These are phyloP conservation scores for Lathyrus sativus DNA, from an alignment of 306 rosid species.

Conservation along the genomic window DNA sequence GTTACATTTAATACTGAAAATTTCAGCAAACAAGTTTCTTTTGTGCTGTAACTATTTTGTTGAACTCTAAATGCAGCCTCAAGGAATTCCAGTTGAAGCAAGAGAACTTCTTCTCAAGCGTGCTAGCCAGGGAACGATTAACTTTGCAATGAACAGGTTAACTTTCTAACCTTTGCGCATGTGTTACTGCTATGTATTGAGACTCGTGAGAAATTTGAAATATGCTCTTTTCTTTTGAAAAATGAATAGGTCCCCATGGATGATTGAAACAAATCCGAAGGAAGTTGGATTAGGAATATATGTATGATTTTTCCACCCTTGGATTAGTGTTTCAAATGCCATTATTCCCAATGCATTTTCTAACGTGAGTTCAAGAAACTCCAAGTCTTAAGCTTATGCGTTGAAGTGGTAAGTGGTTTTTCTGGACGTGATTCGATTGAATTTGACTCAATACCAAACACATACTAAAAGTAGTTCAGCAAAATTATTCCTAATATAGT, in stretches of 20 bases:
- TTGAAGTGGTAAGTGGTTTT: too few relatives aligned
- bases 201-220: conserved; percentile 11
- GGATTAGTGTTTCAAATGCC: too few relatives aligned
- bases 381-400: too few relatives aligned
- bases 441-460: too few relatives aligned
- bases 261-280: conserved; percentile 87
- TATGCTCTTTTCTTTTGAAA: conserved; percentile 10
- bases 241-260: conserved; percentile 80
- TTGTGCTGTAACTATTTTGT: conserved; percentile 30
- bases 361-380: too few relatives aligned
- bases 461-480: conserved; percentile 3
- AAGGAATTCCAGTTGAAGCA: conserved; percentile 84
- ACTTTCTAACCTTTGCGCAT: conserved; percentile 20
- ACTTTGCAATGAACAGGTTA: conserved; percentile 80
- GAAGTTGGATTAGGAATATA: conserved; percentile 91
- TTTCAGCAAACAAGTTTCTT: background rate
- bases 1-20: background rate
- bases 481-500: conserved; percentile 15
- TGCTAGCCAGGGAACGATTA: conserved; percentile 81
- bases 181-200: conserved; percentile 2
- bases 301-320: conserved; percentile 39
- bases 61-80: conserved; percentile 53
- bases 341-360: too few relatives aligned
- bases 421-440: too few relatives aligned
- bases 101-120: conserved; percentile 88